Percentiles rank a stretch among this genome's conserved stretches.
Conservation (phyloP, 73 alveolate species). For the Tetrahymena elliotti region DNA sequence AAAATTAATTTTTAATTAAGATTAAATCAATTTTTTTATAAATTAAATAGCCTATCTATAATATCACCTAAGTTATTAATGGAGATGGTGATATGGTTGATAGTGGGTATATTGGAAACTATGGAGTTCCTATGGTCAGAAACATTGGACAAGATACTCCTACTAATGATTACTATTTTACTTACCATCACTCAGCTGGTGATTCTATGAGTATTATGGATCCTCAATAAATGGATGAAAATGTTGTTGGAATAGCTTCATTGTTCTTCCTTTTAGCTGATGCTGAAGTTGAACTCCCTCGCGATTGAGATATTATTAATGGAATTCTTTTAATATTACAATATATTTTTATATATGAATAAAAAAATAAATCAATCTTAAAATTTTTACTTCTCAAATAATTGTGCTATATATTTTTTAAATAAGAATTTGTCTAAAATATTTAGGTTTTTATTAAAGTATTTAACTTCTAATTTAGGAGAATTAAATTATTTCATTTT, state of each 20-base stretch:
- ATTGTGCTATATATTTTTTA: background rate
- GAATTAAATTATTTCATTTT: no score
- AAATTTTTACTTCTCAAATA: no score
- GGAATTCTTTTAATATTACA: background rate
- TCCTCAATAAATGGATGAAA: conserved; percentile 39
- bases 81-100: conserved; percentile 19
- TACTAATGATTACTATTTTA: conserved; percentile 22
- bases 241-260: conserved; percentile 17
- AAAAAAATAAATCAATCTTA: no score
- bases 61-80: background rate
- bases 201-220: conserved; percentile 18
- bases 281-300: conserved; percentile 10
- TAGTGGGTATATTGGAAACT: conserved; percentile 20
- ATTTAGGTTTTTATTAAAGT: no score
- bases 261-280: conserved; percentile 25
- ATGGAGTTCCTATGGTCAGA: conserved; percentile 40
- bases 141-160: conserved; percentile 21
- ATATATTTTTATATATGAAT: no score
- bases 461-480: no score
- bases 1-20: background rate
- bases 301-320: background rate
- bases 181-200: conserved; percentile 35
- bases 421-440: no score
- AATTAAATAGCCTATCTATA: background rate
- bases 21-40: background rate